phyloP scores from a whole-genome alignment of 345 rosid species.

The Brassica nigra region DNA sequence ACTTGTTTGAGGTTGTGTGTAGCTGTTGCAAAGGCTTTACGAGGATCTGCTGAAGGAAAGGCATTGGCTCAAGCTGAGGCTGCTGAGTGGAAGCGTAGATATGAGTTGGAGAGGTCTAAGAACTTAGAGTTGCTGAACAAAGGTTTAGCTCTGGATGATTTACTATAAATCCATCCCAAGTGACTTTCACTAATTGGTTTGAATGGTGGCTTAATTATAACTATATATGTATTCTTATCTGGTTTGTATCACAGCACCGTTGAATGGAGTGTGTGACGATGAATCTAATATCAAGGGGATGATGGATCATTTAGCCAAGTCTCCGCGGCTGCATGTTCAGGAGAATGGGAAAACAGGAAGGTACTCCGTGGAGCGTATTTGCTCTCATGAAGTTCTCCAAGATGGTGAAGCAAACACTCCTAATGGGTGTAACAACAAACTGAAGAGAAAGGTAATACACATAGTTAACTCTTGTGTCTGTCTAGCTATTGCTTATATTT shows the following conservation, averaged over 20 bases:
- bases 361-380: slow-evolving; percentile 58
- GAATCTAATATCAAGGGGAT: slow-evolving; percentile 39
- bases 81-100: slow-evolving; percentile 96
- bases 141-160: slow-evolving; percentile 46
- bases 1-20: slow-evolving; percentile 10
- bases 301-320: slow-evolving; percentile 42
- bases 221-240: neutral
- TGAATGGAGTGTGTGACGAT: slow-evolving; percentile 40
- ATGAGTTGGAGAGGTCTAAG: slow-evolving; percentile 72
- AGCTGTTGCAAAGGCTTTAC: slow-evolving; percentile 97
- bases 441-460: slow-evolving; percentile 73
- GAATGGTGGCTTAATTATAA: neutral
- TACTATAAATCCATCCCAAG: neutral
- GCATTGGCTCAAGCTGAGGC: slow-evolving; percentile 98
- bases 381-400: slow-evolving; percentile 84
- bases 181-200: neutral
- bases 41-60: slow-evolving; percentile 94
- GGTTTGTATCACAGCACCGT: slow-evolving; percentile 50
- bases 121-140: slow-evolving; percentile 52
- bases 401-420: slow-evolving; percentile 50
- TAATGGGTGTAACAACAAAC: slow-evolving; percentile 40
- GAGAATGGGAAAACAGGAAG: slow-evolving; percentile 45
- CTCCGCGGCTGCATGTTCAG: slow-evolving; percentile 38
- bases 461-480: neutral
- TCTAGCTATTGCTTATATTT: neutral